phyloP scores from a whole-genome alignment of 306 rosid species.

The cucumber (Cucumis sativus) region Cucumber_9930_V3 NC_026657.2:39024501-39025000 shows the following conservation, averaged over 20 bases:
- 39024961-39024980: constrained; percentile 83
- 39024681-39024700: neutral
- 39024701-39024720: neutral
- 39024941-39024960: constrained; percentile 34
- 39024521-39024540: neutral
- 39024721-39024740: neutral
- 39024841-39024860: constrained; percentile 52
- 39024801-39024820: neutral
- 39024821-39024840: constrained; percentile 21
- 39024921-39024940: constrained; percentile 66
- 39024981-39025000: neutral
- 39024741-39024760: neutral
- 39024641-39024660: constrained; percentile 67
- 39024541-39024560: constrained; percentile 24
- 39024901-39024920: constrained; percentile 68
- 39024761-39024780: neutral
- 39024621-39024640: constrained; percentile 77
- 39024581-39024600: constrained; percentile 71
- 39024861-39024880: constrained; percentile 55
- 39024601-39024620: constrained; percentile 70
- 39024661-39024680: constrained; percentile 23
- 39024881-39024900: constrained; percentile 69
- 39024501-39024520: neutral
- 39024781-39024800: neutral
- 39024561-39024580: constrained; percentile 61